Percentiles rank a stretch among this genome's conserved stretches.
Conservation (phyloP, 306 rosid species). For the Myrica gale region DNA sequence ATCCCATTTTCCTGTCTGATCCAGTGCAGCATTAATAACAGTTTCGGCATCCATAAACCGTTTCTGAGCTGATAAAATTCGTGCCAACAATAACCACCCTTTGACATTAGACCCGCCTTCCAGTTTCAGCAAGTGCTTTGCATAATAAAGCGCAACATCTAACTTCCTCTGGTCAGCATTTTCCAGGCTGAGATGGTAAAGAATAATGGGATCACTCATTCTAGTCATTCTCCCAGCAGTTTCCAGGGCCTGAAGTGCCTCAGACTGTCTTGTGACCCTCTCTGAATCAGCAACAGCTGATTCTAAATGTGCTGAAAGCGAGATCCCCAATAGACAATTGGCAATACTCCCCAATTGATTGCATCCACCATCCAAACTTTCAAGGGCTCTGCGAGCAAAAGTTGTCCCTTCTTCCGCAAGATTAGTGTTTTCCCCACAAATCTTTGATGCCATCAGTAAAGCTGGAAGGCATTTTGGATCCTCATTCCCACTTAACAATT, state of each 20-base stretch:
- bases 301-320: constrained; percentile 67
- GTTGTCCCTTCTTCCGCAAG: constrained; percentile 60
- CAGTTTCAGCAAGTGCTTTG: constrained; percentile 51
- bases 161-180: constrained; percentile 79
- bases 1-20: constrained; percentile 89
- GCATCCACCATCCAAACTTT: constrained; percentile 56
- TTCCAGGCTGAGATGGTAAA: constrained; percentile 68
- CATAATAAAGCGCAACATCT: constrained; percentile 63
- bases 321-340: constrained; percentile 70
- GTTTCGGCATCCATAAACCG: constrained; percentile 68
- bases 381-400: constrained; percentile 54
- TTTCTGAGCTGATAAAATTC: constrained; percentile 79
- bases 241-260: constrained; percentile 65
- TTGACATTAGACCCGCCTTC: constrained; percentile 67
- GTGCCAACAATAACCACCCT: constrained; percentile 74
- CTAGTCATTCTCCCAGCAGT: constrained; percentile 56
- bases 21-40: constrained; percentile 71
- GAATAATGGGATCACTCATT: constrained; percentile 55
- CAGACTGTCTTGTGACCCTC: constrained; percentile 52
- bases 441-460: constrained; percentile 79
- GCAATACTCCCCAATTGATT: constrained; percentile 59
- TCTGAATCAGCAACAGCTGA: constrained; percentile 59
- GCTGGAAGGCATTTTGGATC: constrained; percentile 68
- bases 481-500: constrained; percentile 50
- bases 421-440: constrained; percentile 57